Base-by-base conservation (phyloP, 495 filamentous ascomycete species). In the Hypomontagnella submonticulosa region DNA sequence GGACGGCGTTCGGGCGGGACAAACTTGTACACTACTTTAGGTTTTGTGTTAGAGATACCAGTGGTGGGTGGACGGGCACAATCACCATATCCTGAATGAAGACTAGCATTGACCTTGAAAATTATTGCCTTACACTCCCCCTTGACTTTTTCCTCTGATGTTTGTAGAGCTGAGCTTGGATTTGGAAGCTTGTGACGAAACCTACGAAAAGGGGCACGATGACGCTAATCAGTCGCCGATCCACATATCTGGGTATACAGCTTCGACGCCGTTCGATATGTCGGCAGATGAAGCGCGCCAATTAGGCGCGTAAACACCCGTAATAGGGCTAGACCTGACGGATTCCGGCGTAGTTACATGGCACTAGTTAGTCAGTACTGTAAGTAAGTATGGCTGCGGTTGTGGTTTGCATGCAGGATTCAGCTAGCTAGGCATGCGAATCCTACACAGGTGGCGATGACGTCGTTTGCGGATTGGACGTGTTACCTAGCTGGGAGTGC, bases 1-100 rank as follows among this genome's bases (percentile, higher is more conserved):
- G 71, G 57, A 59, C 57, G 70, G 67, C 67, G 70, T 71, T 73
- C 12, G 43, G 34, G 49, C 16, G 34, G 33, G 36, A 46, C 23
- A 52, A 38, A 34, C 15, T 64, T 67, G 69, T 64, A 64, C 49
- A 63, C 49, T 69, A 64, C 20, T 44, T 15, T 37, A 34, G 49
- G 20, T 2, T 43, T 50, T 36, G 36, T 34, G 36, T 34, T 58
- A 66, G 63, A 67, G 63, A 71, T 69, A 63, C 63, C 58, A 68
- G 51, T 36, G 61, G 44, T 49, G 55, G 47, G 52, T 49, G 56
- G 66, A 38, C 43, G 67, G 56, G 53, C 60, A 70, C 57, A 69
- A 52, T 63, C 27, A 49, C 53, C 58, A 62, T 33, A 62, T 51
- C 46, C 57, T 37, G 27, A 61, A 67, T 57, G 40, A 13, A 65